Evolutionary conservation across 371 early-diverging fungal species (phyloP).

Genomic region (Zychaea mexicana): DNA sequence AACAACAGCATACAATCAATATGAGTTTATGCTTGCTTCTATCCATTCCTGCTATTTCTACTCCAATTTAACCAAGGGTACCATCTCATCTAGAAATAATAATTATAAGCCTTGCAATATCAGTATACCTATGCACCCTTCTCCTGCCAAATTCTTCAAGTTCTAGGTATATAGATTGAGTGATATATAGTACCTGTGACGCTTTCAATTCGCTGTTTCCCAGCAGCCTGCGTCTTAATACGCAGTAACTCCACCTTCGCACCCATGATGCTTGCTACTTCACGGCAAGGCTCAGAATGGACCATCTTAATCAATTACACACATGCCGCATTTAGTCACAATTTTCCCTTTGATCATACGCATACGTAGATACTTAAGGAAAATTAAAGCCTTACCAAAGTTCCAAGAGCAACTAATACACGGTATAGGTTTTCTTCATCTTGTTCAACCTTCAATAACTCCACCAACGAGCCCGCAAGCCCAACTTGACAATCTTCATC

Average conservation of each 20-base stretch:
- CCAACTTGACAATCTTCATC: slow-evolving; percentile 55
- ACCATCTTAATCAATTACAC: slow-evolving; percentile 13
- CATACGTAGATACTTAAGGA: background rate
- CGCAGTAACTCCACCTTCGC: slow-evolving; percentile 20
- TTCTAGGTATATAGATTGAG: background rate
- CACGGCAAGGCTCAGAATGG: slow-evolving; percentile 27
- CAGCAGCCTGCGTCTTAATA: slow-evolving; percentile 9
- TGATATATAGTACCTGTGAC: slow-evolving; percentile 16
- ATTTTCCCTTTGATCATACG: background rate
- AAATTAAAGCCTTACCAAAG: slow-evolving; percentile 40
- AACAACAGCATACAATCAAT: no score
- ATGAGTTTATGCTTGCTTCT: no score
- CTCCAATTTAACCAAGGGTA: background rate
- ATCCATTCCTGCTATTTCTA: no score
- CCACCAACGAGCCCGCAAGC: slow-evolving; percentile 40
- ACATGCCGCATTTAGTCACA: background rate
- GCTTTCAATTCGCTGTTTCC: slow-evolving; percentile 15
- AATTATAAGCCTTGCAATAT: no score
- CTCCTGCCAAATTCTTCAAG: no score
- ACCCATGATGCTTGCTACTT: slow-evolving; percentile 40
- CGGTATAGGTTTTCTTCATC: slow-evolving; percentile 63
- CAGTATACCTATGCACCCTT: no score
- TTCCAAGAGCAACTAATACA: slow-evolving; percentile 59
- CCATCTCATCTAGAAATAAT: background rate
- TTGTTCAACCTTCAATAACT: slow-evolving; percentile 47